These are phyloP conservation scores for Mycocentrospora acerina DNA, from an alignment of 2,329 filamentous ascomycete genomes.

Conservation along the genomic window DNA sequence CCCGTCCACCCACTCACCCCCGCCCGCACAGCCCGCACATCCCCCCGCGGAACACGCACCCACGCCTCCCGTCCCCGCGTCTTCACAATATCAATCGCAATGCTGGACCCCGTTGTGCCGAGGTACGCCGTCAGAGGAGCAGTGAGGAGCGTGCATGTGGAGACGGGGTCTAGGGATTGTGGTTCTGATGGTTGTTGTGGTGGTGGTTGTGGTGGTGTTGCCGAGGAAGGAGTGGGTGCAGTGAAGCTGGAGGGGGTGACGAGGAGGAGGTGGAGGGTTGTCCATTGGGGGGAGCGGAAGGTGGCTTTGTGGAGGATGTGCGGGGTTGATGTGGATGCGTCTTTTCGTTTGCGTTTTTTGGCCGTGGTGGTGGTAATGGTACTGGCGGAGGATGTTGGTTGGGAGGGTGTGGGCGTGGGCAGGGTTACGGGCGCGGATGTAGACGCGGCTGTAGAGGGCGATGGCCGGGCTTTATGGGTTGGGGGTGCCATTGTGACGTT, in stretches of 20 bases:
- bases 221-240: too few species aligned
- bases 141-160: slow-evolving; percentile 63
- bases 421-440: background rate
- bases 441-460: background rate
- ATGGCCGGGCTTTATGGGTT: background rate
- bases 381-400: slow-evolving; percentile 1
- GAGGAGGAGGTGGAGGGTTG: slow-evolving; percentile 47
- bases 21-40: slow-evolving; percentile 26
- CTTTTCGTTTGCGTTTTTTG: slow-evolving; percentile 22
- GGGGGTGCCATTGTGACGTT: slow-evolving; percentile 2
- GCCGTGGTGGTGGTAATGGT: slow-evolving; percentile 1
- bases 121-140: slow-evolving; percentile 68
- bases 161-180: slow-evolving; percentile 59
- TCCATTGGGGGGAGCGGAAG: slow-evolving; percentile 41
- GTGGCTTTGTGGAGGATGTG: slow-evolving; percentile 40
- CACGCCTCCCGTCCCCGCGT: slow-evolving; percentile 18
- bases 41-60: slow-evolving; percentile 28
- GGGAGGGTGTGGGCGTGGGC: slow-evolving; percentile 5
- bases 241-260: slow-evolving; percentile 17
- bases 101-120: slow-evolving; percentile 66
- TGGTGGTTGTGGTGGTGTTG: slow-evolving; percentile 3
- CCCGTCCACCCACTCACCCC: slow-evolving; percentile 31
- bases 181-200: slow-evolving; percentile 1
- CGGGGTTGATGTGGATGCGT: slow-evolving; percentile 6
- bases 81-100: slow-evolving; percentile 70